A percentile compares a stretch with the other conserved stretches of the same genome.
These are phyloP conservation scores for Williopsis jadinii DNA, from an alignment of 1,139 yeast species.

Conservation along the genomic window DNA sequence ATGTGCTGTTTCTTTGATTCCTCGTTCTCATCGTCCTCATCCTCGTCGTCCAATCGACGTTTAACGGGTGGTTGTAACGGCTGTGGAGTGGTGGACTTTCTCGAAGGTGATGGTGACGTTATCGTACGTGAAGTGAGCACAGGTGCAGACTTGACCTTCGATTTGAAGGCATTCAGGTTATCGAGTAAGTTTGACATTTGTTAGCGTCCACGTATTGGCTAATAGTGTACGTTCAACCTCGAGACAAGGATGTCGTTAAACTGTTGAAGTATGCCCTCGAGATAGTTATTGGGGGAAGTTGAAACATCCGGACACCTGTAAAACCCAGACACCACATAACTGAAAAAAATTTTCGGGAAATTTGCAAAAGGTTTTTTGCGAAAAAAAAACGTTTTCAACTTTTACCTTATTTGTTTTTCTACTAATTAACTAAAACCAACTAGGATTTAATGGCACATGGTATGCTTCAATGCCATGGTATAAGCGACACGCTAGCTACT, in stretches of 20 bases:
- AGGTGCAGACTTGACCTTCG: conserved; percentile 50
- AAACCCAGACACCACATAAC: not conserved
- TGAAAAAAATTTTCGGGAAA: too few relatives aligned
- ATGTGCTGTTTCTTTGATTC: conserved; percentile 28
- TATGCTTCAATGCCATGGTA: too few relatives aligned
- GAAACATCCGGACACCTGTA: not conserved
- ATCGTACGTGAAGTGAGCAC: conserved; percentile 25
- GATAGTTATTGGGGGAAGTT: not conserved
- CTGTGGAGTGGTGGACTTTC: conserved; percentile 6
- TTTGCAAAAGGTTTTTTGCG: too few relatives aligned
- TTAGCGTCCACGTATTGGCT: not conserved
- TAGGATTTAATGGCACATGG: too few relatives aligned
- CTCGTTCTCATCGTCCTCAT: conserved; percentile 22
- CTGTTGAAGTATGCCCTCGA: too few relatives aligned
- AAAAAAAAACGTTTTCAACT: too few relatives aligned
- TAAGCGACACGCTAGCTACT: too few relatives aligned
- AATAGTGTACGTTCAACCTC: too few relatives aligned
- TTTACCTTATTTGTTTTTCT: too few relatives aligned
- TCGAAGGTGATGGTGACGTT: conserved; percentile 9
- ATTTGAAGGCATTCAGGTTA: conserved; percentile 55
- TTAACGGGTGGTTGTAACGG: conserved; percentile 11
- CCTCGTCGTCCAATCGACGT: conserved; percentile 15
- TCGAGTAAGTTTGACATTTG: conserved; percentile 34
- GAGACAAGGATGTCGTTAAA: too few relatives aligned
- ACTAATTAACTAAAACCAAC: too few relatives aligned